Base-by-base conservation (phyloP, 164 flowering plant genomes). In the Macadamia tetraphylla region DNA sequence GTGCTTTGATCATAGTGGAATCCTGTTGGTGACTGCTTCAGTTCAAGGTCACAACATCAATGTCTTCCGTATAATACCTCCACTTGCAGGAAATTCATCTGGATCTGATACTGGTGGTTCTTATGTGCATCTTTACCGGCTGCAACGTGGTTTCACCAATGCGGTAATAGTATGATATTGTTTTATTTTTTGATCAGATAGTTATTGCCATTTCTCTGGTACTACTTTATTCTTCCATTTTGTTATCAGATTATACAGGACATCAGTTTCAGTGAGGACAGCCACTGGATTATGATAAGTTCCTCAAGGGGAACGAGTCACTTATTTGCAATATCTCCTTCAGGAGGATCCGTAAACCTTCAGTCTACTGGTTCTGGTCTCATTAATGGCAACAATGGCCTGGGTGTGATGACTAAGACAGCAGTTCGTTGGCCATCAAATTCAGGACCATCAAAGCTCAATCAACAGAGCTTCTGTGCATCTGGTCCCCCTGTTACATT, bases 1-100 rank as follows among this genome's bases (percentile, higher is more conserved):
- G 71, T 84, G 90, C 76, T 90, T 90, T 80, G 96, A 90, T 80
- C 88, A 90, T 29, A 88, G 91, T 67, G 93, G 96, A 31, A 83
- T 81, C 56, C 80, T 88, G 9, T 69, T 90, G 73, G 93, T 90
- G 69, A 88, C 92, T 2, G 93, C 96, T 55, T 90, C 96, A 14
- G 81, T 88, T 71, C 85, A 87, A 76, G 96, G 96, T 17, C 87
- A 87, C 67, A 90, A 81, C 73, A 84, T 90, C 8, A 90, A 90
- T 79, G 86, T 90, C 17, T 90, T 82, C 73, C 82, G 82, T n/a
- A 87, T 90, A 68, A 79, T 82, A 82, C 93, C 93, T 15, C 74
- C 68, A 14, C 31, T 30, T 10, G 30, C 65, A 13, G 80, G 71
- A 76, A 73, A 74, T 64, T 83, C 84, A 6, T 77, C 79, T 52